Evolutionary conservation across 768 basidiomycete genomes (phyloP), one percentile per base, ranked within the genome.

Genomic region (Serendipita sp.): DNA sequence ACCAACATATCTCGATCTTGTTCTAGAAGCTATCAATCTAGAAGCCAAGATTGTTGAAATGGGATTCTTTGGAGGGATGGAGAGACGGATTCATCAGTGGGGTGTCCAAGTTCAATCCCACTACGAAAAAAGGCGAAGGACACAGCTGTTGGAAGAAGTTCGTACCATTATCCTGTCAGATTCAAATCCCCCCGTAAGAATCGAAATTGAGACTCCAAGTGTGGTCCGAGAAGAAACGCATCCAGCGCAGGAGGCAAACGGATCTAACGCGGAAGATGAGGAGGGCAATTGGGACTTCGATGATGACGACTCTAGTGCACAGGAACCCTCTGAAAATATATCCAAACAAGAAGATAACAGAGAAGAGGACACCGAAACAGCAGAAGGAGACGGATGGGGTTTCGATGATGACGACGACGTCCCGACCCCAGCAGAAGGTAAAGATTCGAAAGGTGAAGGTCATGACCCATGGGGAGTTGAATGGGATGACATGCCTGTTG

Each of bases 41-140:
- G 92, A 95, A 75, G 75, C 78, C 10, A 73, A 75, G 41, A 69
- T 80, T 13, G 72, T 72, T 13, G 68, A 85, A 65, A 75, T 88
- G 15, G 79, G 79, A 13, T 79, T 78, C 64, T 79, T 78, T 24
- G 64, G 68, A 11, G 41, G 48, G 15, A 74, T 74, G 3, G 83
- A 85, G 51, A 76, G 75, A 30, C 75, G 83, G 4, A 80, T 94
- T 64, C 80, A 81, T 69, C 69, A 74, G 3, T 95, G 92, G 89
- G 81, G 80, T 2, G 79, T 85, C 58, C 80, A 82, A 3, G 78
- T 89, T 10, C 80, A 82, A 16, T 74, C 78, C 2, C 88, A 91
- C 72, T 95, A 92, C 72, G 92, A 92, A 72, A 82, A 83, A 66
- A 83, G 86, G 68, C 74, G 91, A 69, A 79, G 92, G 13, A 74